Percentiles rank a stretch among this genome's conserved stretches.
Evolutionary conservation across 2,329 filamentous ascomycete species (phyloP).

Genomic region (Penicillium freii): DNA sequence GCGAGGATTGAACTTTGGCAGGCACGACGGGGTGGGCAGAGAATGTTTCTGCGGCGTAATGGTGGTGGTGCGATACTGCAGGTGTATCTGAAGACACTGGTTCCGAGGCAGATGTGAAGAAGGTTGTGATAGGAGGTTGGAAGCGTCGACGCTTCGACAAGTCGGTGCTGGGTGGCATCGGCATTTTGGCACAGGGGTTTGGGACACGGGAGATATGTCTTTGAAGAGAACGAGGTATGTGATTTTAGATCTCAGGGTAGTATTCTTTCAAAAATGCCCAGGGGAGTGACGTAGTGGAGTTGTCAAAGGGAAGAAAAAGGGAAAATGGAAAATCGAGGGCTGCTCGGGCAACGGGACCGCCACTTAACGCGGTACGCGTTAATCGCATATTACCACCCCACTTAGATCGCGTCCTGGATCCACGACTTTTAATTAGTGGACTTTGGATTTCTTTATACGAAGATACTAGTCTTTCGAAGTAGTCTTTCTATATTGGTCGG

Average conservation of each 20-base stretch:
- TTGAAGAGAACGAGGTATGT: neutral
- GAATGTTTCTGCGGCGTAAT: conserved; percentile 41
- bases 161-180: conserved; percentile 14
- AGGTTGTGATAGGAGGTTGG: conserved; percentile 44
- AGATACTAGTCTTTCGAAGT: too few relatives aligned
- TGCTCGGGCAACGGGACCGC: conserved; percentile 4
- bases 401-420: neutral
- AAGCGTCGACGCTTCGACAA: conserved; percentile 46
- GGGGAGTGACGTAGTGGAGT: conserved; percentile 3
- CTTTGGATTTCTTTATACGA: neutral
- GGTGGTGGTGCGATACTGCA: conserved; percentile 39
- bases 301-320: neutral
- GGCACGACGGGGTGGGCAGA: conserved; percentile 57
- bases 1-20: conserved; percentile 68
- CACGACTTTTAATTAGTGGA: neutral
- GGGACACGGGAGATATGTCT: neutral
- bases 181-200: conserved; percentile 16
- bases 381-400: neutral
- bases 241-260: neutral
- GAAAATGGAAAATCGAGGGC: neutral
- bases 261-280: neutral
- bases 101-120: conserved; percentile 31
- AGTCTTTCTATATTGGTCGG: neutral
- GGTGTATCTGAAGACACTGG: conserved; percentile 12
- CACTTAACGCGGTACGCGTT: conserved; percentile 7